Percentiles rank a stretch among this genome's conserved stretches.
These are phyloP conservation scores for Eucalyptus regnans DNA, from an alignment of 345 rosid species.

Conservation along the genomic window DNA sequence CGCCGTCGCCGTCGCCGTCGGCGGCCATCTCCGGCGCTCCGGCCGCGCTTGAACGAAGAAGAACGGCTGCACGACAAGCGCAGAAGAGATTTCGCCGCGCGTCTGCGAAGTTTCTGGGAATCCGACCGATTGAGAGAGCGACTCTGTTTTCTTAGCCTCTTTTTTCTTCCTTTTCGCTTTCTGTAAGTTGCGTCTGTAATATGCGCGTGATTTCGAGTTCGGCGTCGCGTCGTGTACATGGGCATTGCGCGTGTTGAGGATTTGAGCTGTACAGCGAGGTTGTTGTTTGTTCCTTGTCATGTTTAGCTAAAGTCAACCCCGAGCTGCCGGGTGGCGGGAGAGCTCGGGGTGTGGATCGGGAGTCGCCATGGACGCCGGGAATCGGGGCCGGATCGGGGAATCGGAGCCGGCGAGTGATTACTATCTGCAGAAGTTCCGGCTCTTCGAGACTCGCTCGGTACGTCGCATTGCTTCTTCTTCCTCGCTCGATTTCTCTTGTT, in stretches of 20 bases:
- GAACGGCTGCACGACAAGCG: no score
- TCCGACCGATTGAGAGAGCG: background rate
- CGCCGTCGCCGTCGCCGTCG: background rate
- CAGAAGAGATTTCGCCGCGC: no score
- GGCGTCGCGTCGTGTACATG: background rate
- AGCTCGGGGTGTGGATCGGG: background rate
- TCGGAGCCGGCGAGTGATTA: slow-evolving; percentile 9
- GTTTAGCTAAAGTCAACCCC: background rate
- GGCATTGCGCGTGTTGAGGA: background rate
- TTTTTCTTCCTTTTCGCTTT: background rate
- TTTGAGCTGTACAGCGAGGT: background rate
- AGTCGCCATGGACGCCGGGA: background rate
- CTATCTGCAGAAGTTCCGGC: slow-evolving; percentile 70
- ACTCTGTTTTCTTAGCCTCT: background rate
- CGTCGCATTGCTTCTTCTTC: background rate
- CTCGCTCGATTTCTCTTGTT: background rate
- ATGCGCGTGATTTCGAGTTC: background rate
- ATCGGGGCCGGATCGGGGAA: slow-evolving; percentile 8
- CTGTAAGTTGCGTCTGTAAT: background rate
- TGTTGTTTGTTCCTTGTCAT: background rate
- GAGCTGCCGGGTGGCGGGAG: background rate
- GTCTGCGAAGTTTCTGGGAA: background rate
- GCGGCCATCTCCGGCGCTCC: background rate
- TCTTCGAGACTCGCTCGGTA: slow-evolving; percentile 90
- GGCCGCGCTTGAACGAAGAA: background rate